Percentiles rank a stretch among this genome's conserved stretches.
These are phyloP conservation scores for Cupressus sempervirens DNA, from an alignment of 75 land plant genomes.

Conservation along the genomic window DNA sequence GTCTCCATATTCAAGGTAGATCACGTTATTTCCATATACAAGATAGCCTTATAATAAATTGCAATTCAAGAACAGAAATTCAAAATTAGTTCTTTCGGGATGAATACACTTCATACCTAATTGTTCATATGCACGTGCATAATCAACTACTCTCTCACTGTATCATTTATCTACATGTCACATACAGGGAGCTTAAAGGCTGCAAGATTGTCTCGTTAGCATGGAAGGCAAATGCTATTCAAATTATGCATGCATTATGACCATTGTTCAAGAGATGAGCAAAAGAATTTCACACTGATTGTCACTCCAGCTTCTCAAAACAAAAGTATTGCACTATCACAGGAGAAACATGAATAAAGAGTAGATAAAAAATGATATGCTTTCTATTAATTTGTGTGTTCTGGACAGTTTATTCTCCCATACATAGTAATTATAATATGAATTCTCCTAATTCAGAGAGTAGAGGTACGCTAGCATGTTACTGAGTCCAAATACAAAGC, in stretches of 20 bases:
- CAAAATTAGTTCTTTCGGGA: neutral
- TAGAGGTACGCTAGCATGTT: neutral
- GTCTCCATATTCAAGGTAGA: neutral
- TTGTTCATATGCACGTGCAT: neutral
- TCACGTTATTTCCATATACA: neutral
- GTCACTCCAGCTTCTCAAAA: neutral
- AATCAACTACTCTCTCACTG: neutral
- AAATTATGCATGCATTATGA: neutral
- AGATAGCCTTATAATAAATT: neutral
- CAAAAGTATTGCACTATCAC: neutral
- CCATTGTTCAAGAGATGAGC: neutral
- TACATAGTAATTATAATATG: neutral
- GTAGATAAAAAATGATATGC: neutral
- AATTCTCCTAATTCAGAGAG: neutral
- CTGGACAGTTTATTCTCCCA: neutral
- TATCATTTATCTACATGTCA: neutral
- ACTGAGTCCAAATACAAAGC: neutral
- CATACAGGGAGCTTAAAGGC: neutral
- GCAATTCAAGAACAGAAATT: neutral
- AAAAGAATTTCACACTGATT: neutral
- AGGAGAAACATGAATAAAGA: neutral
- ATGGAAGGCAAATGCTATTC: neutral
- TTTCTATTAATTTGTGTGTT: neutral
- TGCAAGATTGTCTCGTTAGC: no score
- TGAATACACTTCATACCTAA: neutral